Evolutionary conservation across 2,329 filamentous ascomycete species (phyloP).

Genomic region (Didymella glomerata): DNA sequence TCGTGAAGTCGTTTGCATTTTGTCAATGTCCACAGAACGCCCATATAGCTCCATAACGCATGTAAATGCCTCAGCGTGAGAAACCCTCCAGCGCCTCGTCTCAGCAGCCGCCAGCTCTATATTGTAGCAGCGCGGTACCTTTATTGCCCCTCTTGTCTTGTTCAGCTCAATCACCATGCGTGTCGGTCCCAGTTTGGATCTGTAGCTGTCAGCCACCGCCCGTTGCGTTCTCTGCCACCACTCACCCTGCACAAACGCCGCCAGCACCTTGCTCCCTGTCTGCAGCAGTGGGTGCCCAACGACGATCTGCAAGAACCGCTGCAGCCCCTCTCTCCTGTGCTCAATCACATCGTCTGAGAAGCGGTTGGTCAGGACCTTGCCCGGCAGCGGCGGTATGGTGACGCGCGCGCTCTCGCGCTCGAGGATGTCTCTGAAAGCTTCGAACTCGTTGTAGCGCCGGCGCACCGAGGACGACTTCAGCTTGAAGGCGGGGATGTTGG

Average conservation of each 20-base stretch:
- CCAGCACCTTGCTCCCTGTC: slow-evolving; percentile 96
- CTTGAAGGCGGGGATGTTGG: slow-evolving; percentile 99
- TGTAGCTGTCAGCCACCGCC: slow-evolving; percentile 47
- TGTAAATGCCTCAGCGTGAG: slow-evolving; percentile 24
- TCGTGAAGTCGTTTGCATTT: slow-evolving; percentile 4
- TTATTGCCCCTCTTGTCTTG: neutral
- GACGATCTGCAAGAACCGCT: slow-evolving; percentile 97
- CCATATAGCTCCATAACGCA: slow-evolving; percentile 37
- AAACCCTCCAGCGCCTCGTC: neutral
- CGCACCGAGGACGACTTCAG: slow-evolving; percentile 84
- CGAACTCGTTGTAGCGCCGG: slow-evolving; percentile 95
- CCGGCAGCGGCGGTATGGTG: slow-evolving; percentile 92
- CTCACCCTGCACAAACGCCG: slow-evolving; percentile 93
- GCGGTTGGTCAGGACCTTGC: slow-evolving; percentile 97
- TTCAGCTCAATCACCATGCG: slow-evolving; percentile 40
- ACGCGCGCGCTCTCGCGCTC: slow-evolving; percentile 94
- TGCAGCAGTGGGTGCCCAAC: slow-evolving; percentile 95
- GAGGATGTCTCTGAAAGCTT: slow-evolving; percentile 97
- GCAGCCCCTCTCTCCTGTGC: slow-evolving; percentile 86
- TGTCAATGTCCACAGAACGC: slow-evolving; percentile 27
- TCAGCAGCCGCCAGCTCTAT: neutral
- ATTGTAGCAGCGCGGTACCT: neutral
- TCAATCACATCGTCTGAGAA: slow-evolving; percentile 99
- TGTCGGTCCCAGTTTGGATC: slow-evolving; percentile 84
- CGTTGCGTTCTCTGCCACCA: neutral